Evolutionary conservation across 139 green algal genomes (phyloP).

Genomic region (Picochlorum sp.): DNA sequence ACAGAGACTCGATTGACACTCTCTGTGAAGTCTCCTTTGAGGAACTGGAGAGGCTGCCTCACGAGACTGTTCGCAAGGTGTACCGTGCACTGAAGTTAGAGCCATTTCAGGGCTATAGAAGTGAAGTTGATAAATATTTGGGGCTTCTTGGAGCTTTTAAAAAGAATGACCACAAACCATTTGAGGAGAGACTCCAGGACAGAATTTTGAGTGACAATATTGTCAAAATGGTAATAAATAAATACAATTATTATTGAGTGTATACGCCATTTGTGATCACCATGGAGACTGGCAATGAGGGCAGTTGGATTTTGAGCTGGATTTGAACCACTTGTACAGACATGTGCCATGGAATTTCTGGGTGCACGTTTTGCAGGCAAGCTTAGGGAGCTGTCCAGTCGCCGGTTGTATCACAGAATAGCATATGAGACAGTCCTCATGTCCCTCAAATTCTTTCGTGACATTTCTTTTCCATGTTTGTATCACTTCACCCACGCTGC

Average conservation of each 20-base stretch:
- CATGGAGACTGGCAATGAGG: slow-evolving; percentile 85
- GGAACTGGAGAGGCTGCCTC: slow-evolving; percentile 39
- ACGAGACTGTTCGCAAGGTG: slow-evolving; percentile 30
- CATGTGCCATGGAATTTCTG: slow-evolving; percentile 88
- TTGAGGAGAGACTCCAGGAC: background rate
- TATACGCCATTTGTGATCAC: slow-evolving; percentile 14
- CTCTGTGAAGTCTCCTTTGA: slow-evolving; percentile 43
- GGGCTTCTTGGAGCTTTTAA: background rate
- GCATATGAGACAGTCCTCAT: slow-evolving; percentile 96
- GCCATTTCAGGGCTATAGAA: slow-evolving; percentile 10
- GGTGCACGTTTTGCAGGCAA: slow-evolving; percentile 66
- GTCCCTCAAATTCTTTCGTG: slow-evolving; percentile 64
- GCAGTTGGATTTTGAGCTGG: slow-evolving; percentile 72
- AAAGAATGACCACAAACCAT: background rate
- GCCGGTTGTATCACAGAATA: slow-evolving; percentile 80
- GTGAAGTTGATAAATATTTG: background rate
- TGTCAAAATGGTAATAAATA: background rate
- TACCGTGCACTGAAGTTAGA: slow-evolving; percentile 31
- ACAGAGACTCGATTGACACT: slow-evolving; percentile 12
- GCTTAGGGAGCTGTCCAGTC: slow-evolving; percentile 68
- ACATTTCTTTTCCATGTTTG: slow-evolving; percentile 77
- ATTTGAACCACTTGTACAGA: slow-evolving; percentile 95
- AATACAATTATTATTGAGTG: background rate
- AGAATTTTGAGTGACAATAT: background rate
- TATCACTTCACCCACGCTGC: slow-evolving; percentile 68